Evolutionary conservation across 1,284 basidiomycete genomes (phyloP).

Genomic region (Sutorius eximius): DNA sequence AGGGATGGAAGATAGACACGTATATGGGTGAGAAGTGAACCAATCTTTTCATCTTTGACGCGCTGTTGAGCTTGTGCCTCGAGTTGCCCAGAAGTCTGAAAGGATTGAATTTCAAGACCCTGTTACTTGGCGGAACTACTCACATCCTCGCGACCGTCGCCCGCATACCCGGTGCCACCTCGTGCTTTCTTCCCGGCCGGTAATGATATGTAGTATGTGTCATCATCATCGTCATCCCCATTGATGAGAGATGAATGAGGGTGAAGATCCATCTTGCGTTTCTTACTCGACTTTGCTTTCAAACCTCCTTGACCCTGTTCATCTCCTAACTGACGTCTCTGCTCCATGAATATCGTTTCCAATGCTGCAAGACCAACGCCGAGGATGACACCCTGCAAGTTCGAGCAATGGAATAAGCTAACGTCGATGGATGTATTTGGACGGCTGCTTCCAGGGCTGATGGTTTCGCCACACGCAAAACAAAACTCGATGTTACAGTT

Average conservation of each 20-base stretch:
- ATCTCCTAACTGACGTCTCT: conserved; percentile 45
- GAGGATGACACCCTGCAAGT: conserved; percentile 82
- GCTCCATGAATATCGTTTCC: conserved; percentile 66
- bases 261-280: conserved; percentile 47
- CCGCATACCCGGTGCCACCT: conserved; percentile 83
- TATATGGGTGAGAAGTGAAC: conserved; percentile 64
- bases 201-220: conserved; percentile 45
- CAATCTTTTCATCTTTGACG: conserved; percentile 69
- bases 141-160: conserved; percentile 78
- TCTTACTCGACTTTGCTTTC: conserved; percentile 46
- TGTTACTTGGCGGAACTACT: conserved; percentile 33
- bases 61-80: conserved; percentile 73
- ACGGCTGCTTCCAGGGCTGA: conserved; percentile 44
- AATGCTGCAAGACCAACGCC: conserved; percentile 83
- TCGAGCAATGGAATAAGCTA: conserved; percentile 82
- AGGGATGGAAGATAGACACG: conserved; percentile 79
- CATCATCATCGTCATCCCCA: conserved; percentile 58
- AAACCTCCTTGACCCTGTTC: conserved; percentile 36
- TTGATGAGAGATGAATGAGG: conserved; percentile 30
- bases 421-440: conserved; percentile 45
- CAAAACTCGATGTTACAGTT: conserved; percentile 71
- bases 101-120: conserved; percentile 2
- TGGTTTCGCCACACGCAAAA: conserved; percentile 80
- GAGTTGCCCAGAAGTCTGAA: conserved; percentile 72
- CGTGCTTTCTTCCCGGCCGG: conserved; percentile 61